Conservation (phyloP, 1,139 yeast species). For the Candida freyschussii region DNA sequence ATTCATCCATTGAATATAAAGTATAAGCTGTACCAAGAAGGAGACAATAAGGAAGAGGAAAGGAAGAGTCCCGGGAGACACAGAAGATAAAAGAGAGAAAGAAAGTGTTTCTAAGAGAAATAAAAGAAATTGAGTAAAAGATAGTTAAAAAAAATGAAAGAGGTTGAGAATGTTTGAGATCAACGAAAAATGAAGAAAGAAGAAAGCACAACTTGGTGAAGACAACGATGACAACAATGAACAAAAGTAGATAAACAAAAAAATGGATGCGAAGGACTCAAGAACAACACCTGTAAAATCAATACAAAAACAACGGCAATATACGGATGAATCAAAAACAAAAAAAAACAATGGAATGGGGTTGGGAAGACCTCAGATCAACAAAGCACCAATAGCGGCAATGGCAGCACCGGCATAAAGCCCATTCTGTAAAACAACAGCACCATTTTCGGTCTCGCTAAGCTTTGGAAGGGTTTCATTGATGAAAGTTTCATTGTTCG, state of each 20-base stretch:
- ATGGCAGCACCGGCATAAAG: conserved; percentile 12
- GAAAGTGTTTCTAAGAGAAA: background rate
- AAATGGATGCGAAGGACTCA: background rate
- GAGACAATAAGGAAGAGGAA: no score
- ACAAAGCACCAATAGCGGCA: conserved; percentile 17
- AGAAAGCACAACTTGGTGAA: no score
- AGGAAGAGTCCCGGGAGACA: no score
- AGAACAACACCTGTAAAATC: conserved; percentile 1
- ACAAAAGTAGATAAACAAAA: background rate
- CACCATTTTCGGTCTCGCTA: conserved; percentile 12
- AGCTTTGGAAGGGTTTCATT: conserved; percentile 11
- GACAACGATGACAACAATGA: no score
- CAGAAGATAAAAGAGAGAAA: background rate
- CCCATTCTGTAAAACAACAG: conserved; percentile 11
- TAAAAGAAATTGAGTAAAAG: no score
- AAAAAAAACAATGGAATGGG: no score
- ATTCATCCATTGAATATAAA: no score
- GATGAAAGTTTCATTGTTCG: conserved; percentile 4
- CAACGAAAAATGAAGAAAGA: no score
- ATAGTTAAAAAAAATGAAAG: no score
- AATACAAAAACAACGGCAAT: conserved; percentile 1
- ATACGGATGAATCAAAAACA: conserved; percentile 3
- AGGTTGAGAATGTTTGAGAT: no score
- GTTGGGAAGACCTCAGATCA: conserved; percentile 16
- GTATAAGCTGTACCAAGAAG: no score